Evolutionary conservation across 2,329 filamentous ascomycete genomes (phyloP), one percentile per base, ranked within the genome.

Genomic region (Aspergillus japonicus): DNA sequence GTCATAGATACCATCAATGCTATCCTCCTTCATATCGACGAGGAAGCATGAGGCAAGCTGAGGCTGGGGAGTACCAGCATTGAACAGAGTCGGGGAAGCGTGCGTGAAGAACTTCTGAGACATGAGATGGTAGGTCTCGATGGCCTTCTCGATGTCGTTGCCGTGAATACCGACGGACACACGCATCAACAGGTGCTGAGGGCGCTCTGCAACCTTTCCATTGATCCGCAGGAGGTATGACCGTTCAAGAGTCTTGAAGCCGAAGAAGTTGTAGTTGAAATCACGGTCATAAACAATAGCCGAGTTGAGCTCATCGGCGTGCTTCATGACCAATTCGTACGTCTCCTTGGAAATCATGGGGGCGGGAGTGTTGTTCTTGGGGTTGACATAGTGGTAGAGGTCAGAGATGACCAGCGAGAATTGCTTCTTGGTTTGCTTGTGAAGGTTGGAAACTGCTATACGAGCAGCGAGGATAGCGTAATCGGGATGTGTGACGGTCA

Each of bases 381-480:
- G 92, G 82, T 99, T 99, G 78, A 96, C 83, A 78, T 97, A 99
- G 82, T 95, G 85, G 81, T 94, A 97, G 47, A 99, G 87, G 72
- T 99, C 95, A 70, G 87, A 89, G 70, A 99, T 86, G 61, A 99
- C 95, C 53, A 91, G 84, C n/a, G 95, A 98, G 83, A 96, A 99
- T 77, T 98, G 94, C 85, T 99, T 99, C 87, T 98, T 98, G 66
- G 95, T 99, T 85, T 99, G 95, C 83, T 99, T 99, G 88, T 99
- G 95, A 61, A 99, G 89, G 82, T 99, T 99, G 73, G 95, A 99
- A 57, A 99, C 95, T 69, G 95, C 95, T 75, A 99, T 98, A 81
- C 95, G 93, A 67, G 95, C 95, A 66, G 95, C 95, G 61, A 99
- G 92, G 75, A 98, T 96, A 76, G 95, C 95, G 78, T 99, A 99